Evolutionary conservation across 768 basidiomycete species (phyloP).

Genomic region (Flagelloscypha sp.): DNA sequence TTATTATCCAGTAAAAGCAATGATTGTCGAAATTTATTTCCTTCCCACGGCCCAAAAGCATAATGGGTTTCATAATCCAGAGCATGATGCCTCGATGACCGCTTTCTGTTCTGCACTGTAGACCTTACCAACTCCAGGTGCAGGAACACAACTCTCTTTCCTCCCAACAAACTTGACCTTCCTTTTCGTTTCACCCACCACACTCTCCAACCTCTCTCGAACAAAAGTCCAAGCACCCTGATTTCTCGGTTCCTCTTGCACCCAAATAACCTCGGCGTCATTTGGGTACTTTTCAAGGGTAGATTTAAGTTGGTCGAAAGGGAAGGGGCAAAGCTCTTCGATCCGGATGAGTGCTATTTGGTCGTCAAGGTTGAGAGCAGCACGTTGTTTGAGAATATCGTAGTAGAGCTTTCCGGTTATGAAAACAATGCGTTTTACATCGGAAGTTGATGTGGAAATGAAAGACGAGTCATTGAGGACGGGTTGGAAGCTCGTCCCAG

Average conservation of each 20-base stretch:
- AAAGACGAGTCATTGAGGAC: constrained; percentile 55
- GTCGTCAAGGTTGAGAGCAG: constrained; percentile 36
- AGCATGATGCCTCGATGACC: constrained; percentile 53
- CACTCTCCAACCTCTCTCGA: constrained; percentile 39
- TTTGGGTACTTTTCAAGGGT: constrained; percentile 38
- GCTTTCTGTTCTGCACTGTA: constrained; percentile 59
- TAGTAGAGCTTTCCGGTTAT: constrained; percentile 85
- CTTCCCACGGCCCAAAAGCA: too few species aligned
- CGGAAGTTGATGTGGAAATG: constrained; percentile 5
- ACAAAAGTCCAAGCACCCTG: constrained; percentile 79
- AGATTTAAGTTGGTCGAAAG: constrained; percentile 46
- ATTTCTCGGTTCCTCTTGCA: constrained; percentile 86
- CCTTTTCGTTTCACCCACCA: constrained; percentile 27
- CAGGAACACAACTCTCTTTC: constrained; percentile 65
- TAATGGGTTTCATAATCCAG: constrained; percentile 24
- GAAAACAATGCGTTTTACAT: constrained; percentile 58
- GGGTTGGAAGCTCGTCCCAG: constrained; percentile 56
- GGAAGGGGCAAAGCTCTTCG: constrained; percentile 87
- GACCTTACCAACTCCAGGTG: constrained; percentile 63
- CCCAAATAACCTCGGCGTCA: constrained; percentile 46
- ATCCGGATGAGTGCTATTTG: constrained; percentile 65
- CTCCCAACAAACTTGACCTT: constrained; percentile 56
- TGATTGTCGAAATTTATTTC: too few species aligned
- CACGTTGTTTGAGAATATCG: constrained; percentile 68
- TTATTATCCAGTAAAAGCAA: too few species aligned